These are phyloP conservation scores for Brasilioporus rufonigricans DNA, from an alignment of 768 basidiomycete species.

Conservation along the genomic window DNA sequence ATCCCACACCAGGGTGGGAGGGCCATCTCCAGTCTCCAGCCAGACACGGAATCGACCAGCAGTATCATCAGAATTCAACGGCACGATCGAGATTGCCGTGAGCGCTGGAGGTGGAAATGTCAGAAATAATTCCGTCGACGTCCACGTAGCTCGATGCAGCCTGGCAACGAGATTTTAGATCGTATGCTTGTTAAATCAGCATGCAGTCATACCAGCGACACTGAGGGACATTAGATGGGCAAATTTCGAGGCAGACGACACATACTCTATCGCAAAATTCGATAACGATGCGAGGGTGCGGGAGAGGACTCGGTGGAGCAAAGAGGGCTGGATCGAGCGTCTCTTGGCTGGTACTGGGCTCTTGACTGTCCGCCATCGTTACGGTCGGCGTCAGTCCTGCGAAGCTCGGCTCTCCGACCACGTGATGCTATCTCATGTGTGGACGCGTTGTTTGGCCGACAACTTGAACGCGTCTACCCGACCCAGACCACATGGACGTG, in stretches of 20 bases:
- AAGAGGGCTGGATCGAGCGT: conserved; percentile 52
- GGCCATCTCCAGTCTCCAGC: conserved; percentile 46
- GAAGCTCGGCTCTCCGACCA: conserved; percentile 12
- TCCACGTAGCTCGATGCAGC: conserved; percentile 92
- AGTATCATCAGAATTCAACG: conserved; percentile 76
- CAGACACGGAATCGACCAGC: conserved; percentile 91
- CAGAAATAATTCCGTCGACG: conserved; percentile 87
- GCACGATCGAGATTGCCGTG: conserved; percentile 65
- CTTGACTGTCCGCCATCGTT: conserved; percentile 26
- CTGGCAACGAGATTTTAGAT: conserved; percentile 37
- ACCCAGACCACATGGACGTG: conserved; percentile 15
- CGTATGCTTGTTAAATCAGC: neutral
- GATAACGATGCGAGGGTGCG: conserved; percentile 64
- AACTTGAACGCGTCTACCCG: conserved; percentile 16
- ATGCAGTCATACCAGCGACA: conserved; percentile 71
- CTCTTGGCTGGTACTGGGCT: conserved; percentile 9
- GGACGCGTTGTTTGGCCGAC: conserved; percentile 51
- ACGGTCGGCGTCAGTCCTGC: neutral
- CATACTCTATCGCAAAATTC: conserved; percentile 92
- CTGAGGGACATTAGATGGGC: conserved; percentile 34
- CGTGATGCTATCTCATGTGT: conserved; percentile 35
- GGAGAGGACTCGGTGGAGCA: conserved; percentile 47
- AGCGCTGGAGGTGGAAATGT: conserved; percentile 85
- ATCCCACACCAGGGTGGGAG: conserved; percentile 73
- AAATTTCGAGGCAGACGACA: neutral